Conservation (phyloP, 108 stramenopile species). For the Pseudonitzschia pungens region DNA sequence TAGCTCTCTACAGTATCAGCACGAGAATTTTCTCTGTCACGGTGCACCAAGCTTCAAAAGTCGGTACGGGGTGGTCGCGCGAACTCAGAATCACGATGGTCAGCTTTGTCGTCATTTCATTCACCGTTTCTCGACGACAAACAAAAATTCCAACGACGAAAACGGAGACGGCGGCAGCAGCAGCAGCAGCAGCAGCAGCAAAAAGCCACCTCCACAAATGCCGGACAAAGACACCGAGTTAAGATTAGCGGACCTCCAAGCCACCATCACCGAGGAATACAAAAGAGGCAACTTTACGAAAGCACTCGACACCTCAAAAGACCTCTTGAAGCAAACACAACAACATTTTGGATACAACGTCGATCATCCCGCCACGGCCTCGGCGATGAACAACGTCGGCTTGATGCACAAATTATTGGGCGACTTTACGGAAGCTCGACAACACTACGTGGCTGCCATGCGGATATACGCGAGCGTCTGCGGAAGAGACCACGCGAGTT, state of each 20-base stretch:
- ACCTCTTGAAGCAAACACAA: conserved; percentile 43
- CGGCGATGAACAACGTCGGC: conserved; percentile 80
- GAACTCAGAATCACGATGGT: too few species aligned
- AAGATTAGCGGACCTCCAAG: conserved; percentile 60
- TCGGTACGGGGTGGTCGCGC: neutral
- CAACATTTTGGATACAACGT: conserved; percentile 54
- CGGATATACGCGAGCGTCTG: conserved; percentile 67
- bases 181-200: neutral
- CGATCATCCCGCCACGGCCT: conserved; percentile 81
- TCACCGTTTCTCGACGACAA: conserved; percentile 5
- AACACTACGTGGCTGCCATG: conserved; percentile 58
- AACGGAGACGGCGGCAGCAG: conserved; percentile 3
- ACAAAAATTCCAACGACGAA: neutral
- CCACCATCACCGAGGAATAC: conserved; percentile 49
- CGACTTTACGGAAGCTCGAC: conserved; percentile 57
- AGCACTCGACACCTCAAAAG: conserved; percentile 48
- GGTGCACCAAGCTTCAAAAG: neutral
- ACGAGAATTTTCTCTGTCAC: neutral
- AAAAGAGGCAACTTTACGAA: conserved; percentile 58
- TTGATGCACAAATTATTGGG: conserved; percentile 78
- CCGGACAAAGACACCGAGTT: conserved; percentile 67
- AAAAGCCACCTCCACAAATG: conserved; percentile 19
- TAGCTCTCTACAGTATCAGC: neutral
- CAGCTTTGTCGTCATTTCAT: neutral
- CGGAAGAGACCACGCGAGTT: conserved; percentile 79